Percentiles rank a stretch among this genome's conserved stretches.
Conservation (phyloP, 805 yeast species). For the Candida insectalens region DNA sequence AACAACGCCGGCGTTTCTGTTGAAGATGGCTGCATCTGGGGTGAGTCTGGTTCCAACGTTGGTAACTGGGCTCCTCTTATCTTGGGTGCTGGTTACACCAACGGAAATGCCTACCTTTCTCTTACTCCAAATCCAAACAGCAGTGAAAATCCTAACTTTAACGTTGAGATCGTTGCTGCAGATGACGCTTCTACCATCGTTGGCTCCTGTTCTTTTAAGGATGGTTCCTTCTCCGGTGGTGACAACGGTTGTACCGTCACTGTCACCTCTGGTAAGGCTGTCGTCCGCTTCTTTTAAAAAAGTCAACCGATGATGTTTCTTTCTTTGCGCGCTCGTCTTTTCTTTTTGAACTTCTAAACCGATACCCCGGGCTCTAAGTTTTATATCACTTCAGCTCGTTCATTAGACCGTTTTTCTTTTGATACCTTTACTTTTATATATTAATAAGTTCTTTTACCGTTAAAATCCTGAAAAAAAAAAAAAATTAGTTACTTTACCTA, state of each 20-base stretch:
- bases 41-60: constrained; percentile 42
- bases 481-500: no score
- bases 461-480: no score
- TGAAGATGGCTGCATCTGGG: constrained; percentile 69
- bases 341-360: background rate
- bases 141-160: constrained; percentile 46
- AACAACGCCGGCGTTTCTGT: constrained; percentile 67
- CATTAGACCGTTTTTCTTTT: background rate
- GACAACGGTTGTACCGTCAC: constrained; percentile 88
- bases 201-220: constrained; percentile 74
- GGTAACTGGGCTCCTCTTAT: constrained; percentile 81
- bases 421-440: no score
- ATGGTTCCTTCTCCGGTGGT: constrained; percentile 64
- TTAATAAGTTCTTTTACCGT: no score
- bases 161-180: constrained; percentile 70
- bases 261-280: constrained; percentile 74
- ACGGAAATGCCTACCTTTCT: constrained; percentile 55
- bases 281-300: constrained; percentile 64
- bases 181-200: constrained; percentile 48
- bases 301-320: no score
- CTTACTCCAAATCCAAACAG: constrained; percentile 76
- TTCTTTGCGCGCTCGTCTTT: no score
- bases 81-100: constrained; percentile 61
- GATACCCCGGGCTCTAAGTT: no score
- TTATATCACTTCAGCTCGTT: no score